phyloP scores from a whole-genome alignment of 768 basidiomycete species.

The Tylopilus plumbeoviolaceoides region DNA sequence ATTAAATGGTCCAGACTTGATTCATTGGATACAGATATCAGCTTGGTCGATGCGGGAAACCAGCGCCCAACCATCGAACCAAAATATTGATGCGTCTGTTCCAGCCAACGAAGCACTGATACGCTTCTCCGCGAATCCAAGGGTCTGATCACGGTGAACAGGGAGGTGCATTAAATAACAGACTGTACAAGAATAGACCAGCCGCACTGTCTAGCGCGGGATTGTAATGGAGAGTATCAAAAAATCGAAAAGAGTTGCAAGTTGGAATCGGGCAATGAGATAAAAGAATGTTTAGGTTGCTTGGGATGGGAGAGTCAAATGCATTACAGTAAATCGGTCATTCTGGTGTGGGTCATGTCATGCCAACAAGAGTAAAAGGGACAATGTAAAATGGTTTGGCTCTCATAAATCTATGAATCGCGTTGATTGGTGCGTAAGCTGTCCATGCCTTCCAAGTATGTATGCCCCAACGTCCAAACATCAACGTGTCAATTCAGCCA shows the following conservation, averaged over 20 bases:
- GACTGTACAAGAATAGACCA: constrained; percentile 2
- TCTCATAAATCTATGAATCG: constrained; percentile 24
- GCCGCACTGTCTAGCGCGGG: not conserved
- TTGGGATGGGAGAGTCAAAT: not conserved
- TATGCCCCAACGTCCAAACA: constrained; percentile 15
- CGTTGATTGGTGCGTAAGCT: constrained; percentile 11
- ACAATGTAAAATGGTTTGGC: constrained; percentile 13
- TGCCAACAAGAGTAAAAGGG: constrained; percentile 13
- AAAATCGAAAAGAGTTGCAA: not conserved
- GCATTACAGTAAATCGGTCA: constrained; percentile 13
- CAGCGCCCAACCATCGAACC: not conserved
- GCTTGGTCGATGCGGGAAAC: not conserved
- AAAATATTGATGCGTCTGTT: not conserved
- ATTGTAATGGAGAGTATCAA: not conserved
- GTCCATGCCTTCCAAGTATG: constrained; percentile 20
- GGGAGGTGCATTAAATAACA: constrained; percentile 2
- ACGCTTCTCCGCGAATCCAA: not conserved
- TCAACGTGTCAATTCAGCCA: constrained; percentile 8
- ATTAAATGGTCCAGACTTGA: not conserved
- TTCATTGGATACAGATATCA: not conserved
- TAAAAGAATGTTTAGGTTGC: not conserved
- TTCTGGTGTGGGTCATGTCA: not conserved
- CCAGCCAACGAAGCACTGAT: not conserved
- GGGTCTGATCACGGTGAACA: not conserved
- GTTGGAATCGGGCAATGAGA: not conserved